Percentiles rank a stretch among this genome's conserved stretches.
These are phyloP conservation scores for Trichophyton equinum DNA, from an alignment of 2,329 filamentous ascomycete genomes.

Conservation along the genomic window DNA sequence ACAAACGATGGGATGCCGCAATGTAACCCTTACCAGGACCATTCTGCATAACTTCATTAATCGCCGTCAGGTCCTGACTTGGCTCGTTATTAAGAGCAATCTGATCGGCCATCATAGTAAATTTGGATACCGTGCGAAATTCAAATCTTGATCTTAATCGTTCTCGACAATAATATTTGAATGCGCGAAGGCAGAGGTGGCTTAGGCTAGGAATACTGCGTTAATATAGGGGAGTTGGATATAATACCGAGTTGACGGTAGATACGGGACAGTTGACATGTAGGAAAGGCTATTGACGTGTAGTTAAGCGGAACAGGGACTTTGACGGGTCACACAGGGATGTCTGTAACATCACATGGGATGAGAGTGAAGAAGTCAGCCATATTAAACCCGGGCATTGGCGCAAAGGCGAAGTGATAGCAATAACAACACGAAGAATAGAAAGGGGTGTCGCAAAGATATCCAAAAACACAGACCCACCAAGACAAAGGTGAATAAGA, in stretches of 20 bases:
- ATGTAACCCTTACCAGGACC: constrained; percentile 27
- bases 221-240: background rate
- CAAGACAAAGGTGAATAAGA: background rate
- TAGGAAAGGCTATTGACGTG: background rate
- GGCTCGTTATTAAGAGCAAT: constrained; percentile 24
- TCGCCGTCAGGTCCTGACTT: constrained; percentile 29
- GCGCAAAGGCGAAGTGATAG: background rate
- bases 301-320: background rate
- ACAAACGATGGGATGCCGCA: background rate
- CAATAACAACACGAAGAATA: background rate
- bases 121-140: background rate
- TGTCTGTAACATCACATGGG: background rate
- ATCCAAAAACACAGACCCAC: background rate
- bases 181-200: background rate
- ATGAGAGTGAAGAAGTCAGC: background rate
- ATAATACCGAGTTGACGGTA: background rate
- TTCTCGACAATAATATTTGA: background rate
- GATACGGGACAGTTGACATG: background rate
- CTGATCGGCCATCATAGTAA: constrained; percentile 26
- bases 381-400: background rate
- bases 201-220: background rate
- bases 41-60: constrained; percentile 29
- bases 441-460: background rate
- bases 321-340: background rate
- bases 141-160: background rate